These are phyloP conservation scores for Phyllosticta capitalensis DNA, from an alignment of 2,329 filamentous ascomycete genomes.

Conservation along the genomic window DNA sequence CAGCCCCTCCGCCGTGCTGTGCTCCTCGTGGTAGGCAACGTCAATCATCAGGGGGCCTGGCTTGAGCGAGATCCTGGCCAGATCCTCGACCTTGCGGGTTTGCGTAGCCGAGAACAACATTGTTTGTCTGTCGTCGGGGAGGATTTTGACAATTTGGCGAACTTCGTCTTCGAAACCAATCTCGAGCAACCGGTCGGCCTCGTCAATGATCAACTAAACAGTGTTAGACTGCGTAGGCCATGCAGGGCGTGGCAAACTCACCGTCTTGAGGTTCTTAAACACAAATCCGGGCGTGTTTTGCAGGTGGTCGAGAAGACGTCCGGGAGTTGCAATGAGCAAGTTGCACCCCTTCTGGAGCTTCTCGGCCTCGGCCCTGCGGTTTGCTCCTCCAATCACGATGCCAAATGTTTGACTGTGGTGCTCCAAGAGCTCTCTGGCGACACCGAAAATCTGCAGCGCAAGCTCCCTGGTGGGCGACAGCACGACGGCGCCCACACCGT, in stretches of 20 bases:
- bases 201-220: constrained; percentile 70
- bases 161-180: constrained; percentile 99
- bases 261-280: constrained; percentile 83
- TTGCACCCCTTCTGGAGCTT: constrained; percentile 95
- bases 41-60: constrained; percentile 94
- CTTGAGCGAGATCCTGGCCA: constrained; percentile 85
- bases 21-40: constrained; percentile 81
- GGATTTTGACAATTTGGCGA: constrained; percentile 82
- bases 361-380: constrained; percentile 79
- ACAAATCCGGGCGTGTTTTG: constrained; percentile 83
- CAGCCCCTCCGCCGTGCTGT: constrained; percentile 83
- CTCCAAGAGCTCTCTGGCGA: constrained; percentile 85
- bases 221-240: not conserved
- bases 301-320: constrained; percentile 84
- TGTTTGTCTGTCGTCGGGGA: constrained; percentile 76
- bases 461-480: constrained; percentile 90
- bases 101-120: constrained; percentile 99
- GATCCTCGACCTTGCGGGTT: constrained; percentile 95
- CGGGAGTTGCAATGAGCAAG: constrained; percentile 85
- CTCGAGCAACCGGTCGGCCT: constrained; percentile 92
- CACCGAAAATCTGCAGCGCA: constrained; percentile 91
- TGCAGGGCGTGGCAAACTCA: not conserved
- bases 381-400: constrained; percentile 93
- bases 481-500: constrained; percentile 83
- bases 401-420: constrained; percentile 92